Evolutionary conservation across 495 filamentous ascomycete genomes (phyloP).

Genomic region (Platismatia glauca): DNA sequence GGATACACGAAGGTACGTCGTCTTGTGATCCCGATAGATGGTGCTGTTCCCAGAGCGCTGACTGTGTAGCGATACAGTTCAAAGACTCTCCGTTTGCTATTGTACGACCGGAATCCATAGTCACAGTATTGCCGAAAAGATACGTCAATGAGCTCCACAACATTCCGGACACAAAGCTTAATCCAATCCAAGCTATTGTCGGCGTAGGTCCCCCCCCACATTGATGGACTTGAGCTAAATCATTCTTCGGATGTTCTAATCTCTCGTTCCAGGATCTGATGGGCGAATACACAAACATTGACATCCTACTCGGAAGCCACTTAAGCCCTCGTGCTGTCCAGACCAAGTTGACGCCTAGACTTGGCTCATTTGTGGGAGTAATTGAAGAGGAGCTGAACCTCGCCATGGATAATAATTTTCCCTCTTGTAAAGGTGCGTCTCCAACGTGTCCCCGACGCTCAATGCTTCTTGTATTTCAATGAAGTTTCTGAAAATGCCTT

Average conservation of each 20-base stretch:
- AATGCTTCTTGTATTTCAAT: neutral
- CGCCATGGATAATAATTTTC: neutral
- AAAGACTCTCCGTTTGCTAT: neutral
- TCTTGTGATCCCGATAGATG: neutral
- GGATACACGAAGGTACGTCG: neutral
- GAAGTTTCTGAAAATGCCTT: neutral
- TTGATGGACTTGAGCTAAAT: neutral
- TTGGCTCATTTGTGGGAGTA: neutral
- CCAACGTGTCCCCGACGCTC: neutral
- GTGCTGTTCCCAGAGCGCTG: neutral
- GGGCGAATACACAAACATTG: neutral
- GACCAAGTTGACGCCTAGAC: neutral
- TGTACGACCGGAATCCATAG: neutral
- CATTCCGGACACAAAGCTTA: neutral
- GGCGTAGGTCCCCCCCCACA: neutral
- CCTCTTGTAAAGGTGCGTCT: neutral
- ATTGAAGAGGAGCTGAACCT: neutral
- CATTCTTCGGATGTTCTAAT: neutral
- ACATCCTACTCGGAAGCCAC: neutral
- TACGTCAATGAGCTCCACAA: neutral
- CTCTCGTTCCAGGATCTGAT: neutral
- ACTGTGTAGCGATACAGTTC: neutral
- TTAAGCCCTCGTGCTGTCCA: neutral
- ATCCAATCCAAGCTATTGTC: neutral
- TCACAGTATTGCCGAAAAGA: neutral